Base-by-base conservation (phyloP, 495 filamentous ascomycete genomes). In the Penicillium turbatum region DNA sequence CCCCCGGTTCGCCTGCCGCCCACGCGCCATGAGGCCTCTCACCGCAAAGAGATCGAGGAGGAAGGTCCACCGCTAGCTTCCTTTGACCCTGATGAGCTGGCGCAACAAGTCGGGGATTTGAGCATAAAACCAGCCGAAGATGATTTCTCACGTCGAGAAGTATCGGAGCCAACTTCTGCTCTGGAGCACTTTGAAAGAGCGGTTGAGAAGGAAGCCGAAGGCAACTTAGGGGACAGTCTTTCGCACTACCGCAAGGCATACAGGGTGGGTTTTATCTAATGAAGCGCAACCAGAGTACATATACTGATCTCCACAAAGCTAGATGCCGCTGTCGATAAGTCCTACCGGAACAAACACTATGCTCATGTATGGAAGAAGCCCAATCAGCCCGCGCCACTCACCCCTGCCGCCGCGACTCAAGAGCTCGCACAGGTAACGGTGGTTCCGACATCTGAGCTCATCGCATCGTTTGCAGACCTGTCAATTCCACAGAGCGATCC, bases 131-230 rank as follows among this genome's bases (percentile, higher is more conserved):
- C 52, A n/a, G 48, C 60, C 5, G 65, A 72, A 40, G 70, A 68
- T 31, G 71, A 49, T 61, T 73, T 60, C 46, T 66, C 48, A 41
- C 62, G 34, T 44, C 55, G 55, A 40, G 51, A 17, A 39, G 57
- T 54, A 19, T 54, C 69, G 29, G 86, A 89, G 59, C 90, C 87
- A 11, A 72, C 72, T 19, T 88, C 91, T 7, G 93, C 93, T 3
- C 70, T 97, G 35, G 93, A 97, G 62, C 89, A 96, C 67, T 97
- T 95, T 62, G 93, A 97, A 66, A 79, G 81, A 66, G 95, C 92
- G 0, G 90, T 95, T 7, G 89, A 96, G 72, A 88, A 82, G 62
- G 95, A 97, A 71, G 78, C 77, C 0, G 83, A 85, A 52, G 93
- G 93, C 0, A 92, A 79, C 50, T 72, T 97, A 16, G 92, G 93